A percentile compares a stretch with the other conserved stretches of the same genome.
Evolutionary conservation across 1,284 basidiomycete species (phyloP).

Genomic region (Chalciporus sp.): DNA sequence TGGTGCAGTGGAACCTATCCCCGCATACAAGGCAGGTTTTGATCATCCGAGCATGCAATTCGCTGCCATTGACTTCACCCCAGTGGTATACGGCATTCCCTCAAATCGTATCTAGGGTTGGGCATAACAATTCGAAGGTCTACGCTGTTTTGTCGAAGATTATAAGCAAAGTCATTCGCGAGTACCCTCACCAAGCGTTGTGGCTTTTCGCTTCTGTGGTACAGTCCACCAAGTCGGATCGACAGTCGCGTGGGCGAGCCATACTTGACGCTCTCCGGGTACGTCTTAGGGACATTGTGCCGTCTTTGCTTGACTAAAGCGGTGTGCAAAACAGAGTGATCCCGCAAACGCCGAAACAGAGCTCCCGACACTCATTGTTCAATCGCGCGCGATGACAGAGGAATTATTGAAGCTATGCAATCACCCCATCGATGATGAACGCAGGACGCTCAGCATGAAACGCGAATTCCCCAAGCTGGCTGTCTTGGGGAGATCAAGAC

Average conservation of each 20-base stretch:
- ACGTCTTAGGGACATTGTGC: constrained; percentile 14
- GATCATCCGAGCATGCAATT: neutral
- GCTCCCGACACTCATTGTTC: constrained; percentile 55
- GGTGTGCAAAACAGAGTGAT: constrained; percentile 38
- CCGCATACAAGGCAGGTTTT: constrained; percentile 71
- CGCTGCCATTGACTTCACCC: constrained; percentile 1
- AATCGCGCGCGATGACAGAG: constrained; percentile 64
- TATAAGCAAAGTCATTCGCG: constrained; percentile 73
- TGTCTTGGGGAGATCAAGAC: constrained; percentile 58
- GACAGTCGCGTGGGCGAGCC: constrained; percentile 62
- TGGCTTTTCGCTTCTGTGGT: constrained; percentile 93
- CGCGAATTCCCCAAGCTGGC: constrained; percentile 68
- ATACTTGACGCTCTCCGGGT: constrained; percentile 76
- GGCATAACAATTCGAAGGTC: constrained; percentile 75
- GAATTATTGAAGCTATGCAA: constrained; percentile 74
- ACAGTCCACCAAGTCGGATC: constrained; percentile 76
- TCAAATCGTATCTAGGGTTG: constrained; percentile 95
- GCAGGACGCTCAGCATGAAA: constrained; percentile 56
- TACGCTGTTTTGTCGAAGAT: constrained; percentile 69
- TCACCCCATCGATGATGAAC: constrained; percentile 51
- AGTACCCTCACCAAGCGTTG: constrained; percentile 90
- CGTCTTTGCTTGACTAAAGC: neutral
- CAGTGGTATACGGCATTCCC: constrained; percentile 98
- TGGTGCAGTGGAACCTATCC: constrained; percentile 60
- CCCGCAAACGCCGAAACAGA: constrained; percentile 40